These are phyloP conservation scores for Diutina mesorugosa DNA, from an alignment of 1,139 yeast genomes.

Conservation along the genomic window DNA sequence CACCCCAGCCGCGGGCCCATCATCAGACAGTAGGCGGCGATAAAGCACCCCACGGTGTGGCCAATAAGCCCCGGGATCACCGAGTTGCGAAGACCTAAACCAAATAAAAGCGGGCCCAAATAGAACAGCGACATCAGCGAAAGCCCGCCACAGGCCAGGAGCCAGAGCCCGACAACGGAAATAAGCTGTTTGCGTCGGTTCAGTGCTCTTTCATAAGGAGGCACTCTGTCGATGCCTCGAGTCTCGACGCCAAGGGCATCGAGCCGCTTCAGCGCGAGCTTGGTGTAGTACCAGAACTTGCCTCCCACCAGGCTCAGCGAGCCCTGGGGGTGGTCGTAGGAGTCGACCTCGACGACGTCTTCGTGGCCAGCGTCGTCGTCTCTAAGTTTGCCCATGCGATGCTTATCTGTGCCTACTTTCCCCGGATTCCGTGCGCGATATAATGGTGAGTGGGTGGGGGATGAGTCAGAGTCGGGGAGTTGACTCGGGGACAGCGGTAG, in stretches of 20 bases:
- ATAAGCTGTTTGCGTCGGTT: constrained; percentile 35
- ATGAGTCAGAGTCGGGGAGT: background rate
- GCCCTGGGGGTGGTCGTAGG: background rate
- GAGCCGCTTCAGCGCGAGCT: constrained; percentile 6
- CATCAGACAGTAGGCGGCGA: constrained; percentile 71
- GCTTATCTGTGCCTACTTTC: background rate
- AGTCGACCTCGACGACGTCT: background rate
- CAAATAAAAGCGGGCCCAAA: constrained; percentile 60
- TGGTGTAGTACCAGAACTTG: background rate
- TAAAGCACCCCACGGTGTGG: constrained; percentile 49
- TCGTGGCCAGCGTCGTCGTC: background rate
- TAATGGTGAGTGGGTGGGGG: background rate
- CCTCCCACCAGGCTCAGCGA: background rate
- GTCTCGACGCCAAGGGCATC: constrained; percentile 52
- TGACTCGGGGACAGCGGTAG: background rate
- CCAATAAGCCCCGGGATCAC: constrained; percentile 51
- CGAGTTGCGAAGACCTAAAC: constrained; percentile 51
- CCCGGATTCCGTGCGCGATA: background rate
- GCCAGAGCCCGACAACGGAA: constrained; percentile 65
- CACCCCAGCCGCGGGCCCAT: constrained; percentile 87
- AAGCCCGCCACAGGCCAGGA: constrained; percentile 73
- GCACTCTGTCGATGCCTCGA: constrained; percentile 70
- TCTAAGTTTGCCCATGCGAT: background rate
- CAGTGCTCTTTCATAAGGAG: constrained; percentile 54
- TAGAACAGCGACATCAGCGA: constrained; percentile 77